Conservation (phyloP, 2,329 filamentous ascomycete species). For the Pseudocercospora musae region DNA sequence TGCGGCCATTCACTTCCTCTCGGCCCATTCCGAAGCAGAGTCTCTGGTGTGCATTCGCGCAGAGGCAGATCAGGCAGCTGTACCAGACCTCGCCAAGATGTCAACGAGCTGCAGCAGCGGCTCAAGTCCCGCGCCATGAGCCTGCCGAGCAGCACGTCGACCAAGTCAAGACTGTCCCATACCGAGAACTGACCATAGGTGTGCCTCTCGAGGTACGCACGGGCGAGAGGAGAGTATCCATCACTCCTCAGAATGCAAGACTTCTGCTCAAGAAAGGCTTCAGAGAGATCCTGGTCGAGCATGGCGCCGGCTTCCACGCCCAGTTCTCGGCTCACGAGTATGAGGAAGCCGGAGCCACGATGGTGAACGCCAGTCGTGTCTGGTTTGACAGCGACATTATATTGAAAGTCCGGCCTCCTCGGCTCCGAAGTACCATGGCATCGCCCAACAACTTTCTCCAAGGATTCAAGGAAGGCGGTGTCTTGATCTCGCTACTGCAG, state of each 20-base stretch:
- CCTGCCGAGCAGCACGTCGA: conserved; percentile 15
- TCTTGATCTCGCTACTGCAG: conserved; percentile 79
- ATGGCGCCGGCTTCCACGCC: conserved; percentile 72
- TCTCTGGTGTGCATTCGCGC: conserved; percentile 12
- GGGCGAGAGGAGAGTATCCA: conserved; percentile 76
- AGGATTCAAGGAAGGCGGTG: conserved; percentile 64
- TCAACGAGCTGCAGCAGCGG: conserved; percentile 23
- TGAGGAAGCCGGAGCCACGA: conserved; percentile 70
- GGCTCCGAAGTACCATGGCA: conserved; percentile 46
- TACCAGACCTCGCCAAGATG: conserved; percentile 18
- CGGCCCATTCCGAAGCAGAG: conserved; percentile 7
- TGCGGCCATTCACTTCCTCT: conserved; percentile 24
- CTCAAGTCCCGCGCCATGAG: conserved; percentile 3
- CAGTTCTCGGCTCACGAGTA: conserved; percentile 78
- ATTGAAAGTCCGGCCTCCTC: conserved; percentile 78
- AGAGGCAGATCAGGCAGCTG: conserved; percentile 21
- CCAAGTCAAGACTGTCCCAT: conserved; percentile 50
- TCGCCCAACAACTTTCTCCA: conserved; percentile 62
- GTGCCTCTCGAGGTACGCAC: conserved; percentile 75
- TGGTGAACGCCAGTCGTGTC: conserved; percentile 66
- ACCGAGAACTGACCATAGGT: conserved; percentile 70
- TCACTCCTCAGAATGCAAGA: conserved; percentile 79
- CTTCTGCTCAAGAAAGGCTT: conserved; percentile 84
- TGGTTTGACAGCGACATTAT: conserved; percentile 76
- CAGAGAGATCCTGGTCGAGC: conserved; percentile 70